A percentile compares a stretch with the other conserved stretches of the same genome.
Evolutionary conservation across 2,329 filamentous ascomycete genomes (phyloP).

Genomic region (Colletotrichum sp.): DNA sequence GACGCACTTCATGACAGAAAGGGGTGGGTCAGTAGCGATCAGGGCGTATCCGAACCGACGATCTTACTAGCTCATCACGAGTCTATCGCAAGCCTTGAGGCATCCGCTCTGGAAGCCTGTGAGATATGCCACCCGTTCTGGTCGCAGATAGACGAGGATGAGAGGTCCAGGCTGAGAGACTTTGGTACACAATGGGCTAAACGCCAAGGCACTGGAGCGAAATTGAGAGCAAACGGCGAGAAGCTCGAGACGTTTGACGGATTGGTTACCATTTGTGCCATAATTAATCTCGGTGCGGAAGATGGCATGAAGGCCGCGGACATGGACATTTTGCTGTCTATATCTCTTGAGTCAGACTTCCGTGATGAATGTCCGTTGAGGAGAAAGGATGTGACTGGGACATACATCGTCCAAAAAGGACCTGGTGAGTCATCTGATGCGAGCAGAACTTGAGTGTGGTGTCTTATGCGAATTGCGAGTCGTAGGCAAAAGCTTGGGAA

Average conservation of each 20-base stretch:
- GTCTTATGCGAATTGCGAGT: neutral
- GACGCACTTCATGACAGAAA: neutral
- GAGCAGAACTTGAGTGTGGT: too few relatives aligned
- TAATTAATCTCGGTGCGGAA: neutral
- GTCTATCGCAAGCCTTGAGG: neutral
- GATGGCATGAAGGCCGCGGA: neutral
- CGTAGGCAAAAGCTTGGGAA: neutral
- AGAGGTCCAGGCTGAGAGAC: neutral
- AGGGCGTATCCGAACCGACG: neutral
- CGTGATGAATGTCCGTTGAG: neutral
- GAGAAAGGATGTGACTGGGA: neutral
- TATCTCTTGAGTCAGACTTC: neutral
- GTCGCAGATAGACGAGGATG: neutral
- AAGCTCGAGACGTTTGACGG: neutral
- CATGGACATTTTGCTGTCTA: neutral
- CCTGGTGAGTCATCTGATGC: neutral
- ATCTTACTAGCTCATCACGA: neutral
- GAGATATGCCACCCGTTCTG: constrained; percentile 3
- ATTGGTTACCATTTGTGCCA: neutral
- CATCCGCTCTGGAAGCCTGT: neutral
- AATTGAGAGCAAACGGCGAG: neutral
- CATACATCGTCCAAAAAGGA: neutral
- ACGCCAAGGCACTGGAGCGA: rapidly evolving
- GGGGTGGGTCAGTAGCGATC: neutral
- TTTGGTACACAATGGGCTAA: neutral